Evolutionary conservation across 1,139 yeast species (phyloP), one percentile per base, ranked within the genome.

Genomic region (Hyphopichia pseudoburtonii): DNA sequence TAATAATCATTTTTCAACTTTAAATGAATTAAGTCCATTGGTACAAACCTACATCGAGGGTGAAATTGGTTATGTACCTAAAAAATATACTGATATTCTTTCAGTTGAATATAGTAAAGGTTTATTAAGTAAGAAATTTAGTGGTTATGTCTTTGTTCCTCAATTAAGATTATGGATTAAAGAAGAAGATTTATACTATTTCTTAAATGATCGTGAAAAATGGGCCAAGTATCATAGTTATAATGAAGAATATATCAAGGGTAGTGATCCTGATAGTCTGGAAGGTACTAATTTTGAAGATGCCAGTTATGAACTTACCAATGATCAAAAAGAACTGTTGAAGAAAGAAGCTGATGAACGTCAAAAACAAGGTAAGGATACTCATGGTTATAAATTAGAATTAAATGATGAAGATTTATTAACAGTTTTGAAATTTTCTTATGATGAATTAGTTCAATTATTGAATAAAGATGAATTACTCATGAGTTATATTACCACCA

Each of bases 61-160:
- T 8, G 73, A 67, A 47, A 43, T 61, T 19, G 73, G 70, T 2
- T 69, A 66, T 44, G 50, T 67, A 10, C 74, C 74, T 5, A 48
- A 43, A 40, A 52, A 35, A 45, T 66, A 55, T 43, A 47, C 59
- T 3, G 52, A 52, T 4, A 51, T 65, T 11, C 53, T 69, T 22
- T 40, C 51, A 3, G 54, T 44, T 5, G 75, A 69, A 45, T 68
- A 69, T 46, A 38, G 50, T 3, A 44, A 41, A 19, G 73, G 73
- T 3, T 40, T 60, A 36, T 34, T 40, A 15, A 38, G 44, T 11
- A 56, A 52, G 37, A 47, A 47, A 30, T 58, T 51, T 38, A 38
- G 44, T 3, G 51, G 50, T 4, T 60, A 60, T 39, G 50, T 64
- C 2, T 66, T 54, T 39, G 44, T 63, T 17, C 62, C 51, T 10